A percentile compares a stretch with the other conserved stretches of the same genome.
These are phyloP conservation scores for Funneliformis caledonium DNA, from an alignment of 371 early-diverging fungal genomes.

Conservation along the genomic window DNA sequence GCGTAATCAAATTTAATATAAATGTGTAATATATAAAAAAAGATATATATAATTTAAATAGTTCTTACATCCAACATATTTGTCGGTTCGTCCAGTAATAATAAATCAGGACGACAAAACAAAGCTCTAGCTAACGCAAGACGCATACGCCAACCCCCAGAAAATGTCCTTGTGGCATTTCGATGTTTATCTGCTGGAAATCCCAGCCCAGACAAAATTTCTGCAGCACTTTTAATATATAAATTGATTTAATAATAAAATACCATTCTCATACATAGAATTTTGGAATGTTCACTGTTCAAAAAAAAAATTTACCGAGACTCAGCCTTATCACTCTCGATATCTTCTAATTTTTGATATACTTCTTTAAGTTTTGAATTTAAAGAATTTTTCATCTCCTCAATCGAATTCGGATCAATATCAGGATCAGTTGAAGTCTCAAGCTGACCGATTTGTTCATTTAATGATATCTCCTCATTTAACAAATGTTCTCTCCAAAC, in stretches of 20 bases:
- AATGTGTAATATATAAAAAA: neutral
- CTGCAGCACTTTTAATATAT: neutral
- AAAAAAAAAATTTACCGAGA: conserved; percentile 59
- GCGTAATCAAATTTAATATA: conserved; percentile 42
- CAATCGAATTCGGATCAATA: conserved; percentile 50
- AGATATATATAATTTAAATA: neutral
- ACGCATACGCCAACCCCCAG: conserved; percentile 92
- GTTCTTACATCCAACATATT: conserved; percentile 41
- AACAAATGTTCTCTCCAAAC: conserved; percentile 91
- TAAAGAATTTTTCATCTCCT: conserved; percentile 59
- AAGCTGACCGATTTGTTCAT: conserved; percentile 49
- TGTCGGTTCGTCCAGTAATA: conserved; percentile 90
- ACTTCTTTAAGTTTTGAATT: conserved; percentile 78
- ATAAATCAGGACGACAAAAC: conserved; percentile 74
- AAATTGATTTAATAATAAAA: conserved; percentile 29
- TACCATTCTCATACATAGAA: neutral
- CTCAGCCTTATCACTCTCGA: conserved; percentile 97
- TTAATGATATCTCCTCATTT: conserved; percentile 78
- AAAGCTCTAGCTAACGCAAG: conserved; percentile 84
- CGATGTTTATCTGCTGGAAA: conserved; percentile 50
- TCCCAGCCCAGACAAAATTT: conserved; percentile 60
- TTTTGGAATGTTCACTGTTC: neutral
- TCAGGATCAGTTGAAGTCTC: conserved; percentile 47
- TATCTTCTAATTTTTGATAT: conserved; percentile 85
- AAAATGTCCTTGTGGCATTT: conserved; percentile 53